phyloP scores from a whole-genome alignment of 1,284 basidiomycete genomes.

The Papiliotrema nemorosa region DNA sequence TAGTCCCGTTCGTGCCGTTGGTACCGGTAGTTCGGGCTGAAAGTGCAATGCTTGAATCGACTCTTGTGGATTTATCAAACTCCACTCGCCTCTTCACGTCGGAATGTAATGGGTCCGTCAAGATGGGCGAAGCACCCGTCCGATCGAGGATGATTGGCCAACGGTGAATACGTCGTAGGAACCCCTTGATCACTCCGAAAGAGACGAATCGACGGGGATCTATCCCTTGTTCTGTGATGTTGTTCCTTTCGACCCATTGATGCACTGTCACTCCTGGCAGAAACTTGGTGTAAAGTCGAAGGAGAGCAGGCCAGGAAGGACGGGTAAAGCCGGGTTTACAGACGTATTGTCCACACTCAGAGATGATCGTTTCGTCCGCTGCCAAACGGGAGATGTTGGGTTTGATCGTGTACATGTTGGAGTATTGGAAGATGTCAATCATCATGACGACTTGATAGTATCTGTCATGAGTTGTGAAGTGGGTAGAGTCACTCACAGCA shows the following conservation, averaged over 20 bases:
- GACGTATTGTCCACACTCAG: slow-evolving; percentile 87
- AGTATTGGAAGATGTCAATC: slow-evolving; percentile 94
- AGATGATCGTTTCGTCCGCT: slow-evolving; percentile 72
- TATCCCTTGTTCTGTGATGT: slow-evolving; percentile 69
- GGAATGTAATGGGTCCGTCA: slow-evolving; percentile 11
- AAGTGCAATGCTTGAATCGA: slow-evolving; percentile 12
- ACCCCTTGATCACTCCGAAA: slow-evolving; percentile 99
- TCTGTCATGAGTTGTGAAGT: slow-evolving; percentile 47
- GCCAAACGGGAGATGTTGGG: slow-evolving; percentile 80
- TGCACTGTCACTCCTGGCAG: slow-evolving; percentile 77
- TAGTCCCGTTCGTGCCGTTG: too few species aligned
- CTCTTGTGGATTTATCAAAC: slow-evolving; percentile 24
- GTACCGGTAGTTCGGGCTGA: not conserved
- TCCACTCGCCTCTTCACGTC: slow-evolving; percentile 19
- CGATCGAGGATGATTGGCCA: slow-evolving; percentile 65
- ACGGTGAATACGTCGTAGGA: slow-evolving; percentile 84
- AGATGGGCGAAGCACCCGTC: slow-evolving; percentile 20
- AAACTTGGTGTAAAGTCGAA: slow-evolving; percentile 82
- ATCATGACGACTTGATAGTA: slow-evolving; percentile 96
- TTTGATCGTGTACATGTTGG: slow-evolving; percentile 92
- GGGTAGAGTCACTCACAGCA: slow-evolving; percentile 61
- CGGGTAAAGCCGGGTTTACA: slow-evolving; percentile 59
- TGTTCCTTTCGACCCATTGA: slow-evolving; percentile 82
- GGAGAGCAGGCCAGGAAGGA: slow-evolving; percentile 73
- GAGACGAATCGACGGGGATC: slow-evolving; percentile 93